phyloP scores from a whole-genome alignment of 257 asterid genomes.

The Lavandula angustifolia region DNA sequence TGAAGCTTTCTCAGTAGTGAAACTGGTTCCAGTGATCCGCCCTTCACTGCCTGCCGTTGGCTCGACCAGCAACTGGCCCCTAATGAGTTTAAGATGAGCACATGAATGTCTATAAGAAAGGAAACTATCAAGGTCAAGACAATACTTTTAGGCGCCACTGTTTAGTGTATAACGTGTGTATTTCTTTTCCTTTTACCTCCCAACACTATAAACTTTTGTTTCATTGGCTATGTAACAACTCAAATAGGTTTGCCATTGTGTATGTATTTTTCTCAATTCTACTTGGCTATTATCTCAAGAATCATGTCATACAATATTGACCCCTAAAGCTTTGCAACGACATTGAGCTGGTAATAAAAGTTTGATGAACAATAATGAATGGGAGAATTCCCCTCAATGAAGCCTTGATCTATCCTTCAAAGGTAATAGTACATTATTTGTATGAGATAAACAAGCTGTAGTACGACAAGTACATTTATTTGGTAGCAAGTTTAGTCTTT shows the following conservation, averaged over 20 bases:
- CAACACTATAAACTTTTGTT: conserved; percentile 30
- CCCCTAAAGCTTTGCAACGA: no score
- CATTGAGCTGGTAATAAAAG: no score
- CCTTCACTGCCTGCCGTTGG: conserved; percentile 73
- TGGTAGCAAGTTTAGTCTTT: not conserved
- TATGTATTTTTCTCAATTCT: conserved; percentile 14
- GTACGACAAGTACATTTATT: not conserved
- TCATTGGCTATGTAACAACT: conserved; percentile 37
- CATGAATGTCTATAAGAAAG: conserved; percentile 29
- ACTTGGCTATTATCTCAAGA: no score
- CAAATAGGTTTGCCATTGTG: conserved; percentile 22
- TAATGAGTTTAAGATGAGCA: conserved; percentile 61
- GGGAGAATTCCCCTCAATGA: no score
- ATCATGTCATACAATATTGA: no score
- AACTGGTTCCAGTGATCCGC: conserved; percentile 80
- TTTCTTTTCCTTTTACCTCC: conserved; percentile 26
- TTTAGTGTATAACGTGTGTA: conserved; percentile 35
- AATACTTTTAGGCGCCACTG: conserved; percentile 22
- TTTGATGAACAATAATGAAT: no score
- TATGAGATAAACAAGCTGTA: not conserved
- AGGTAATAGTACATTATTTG: not conserved
- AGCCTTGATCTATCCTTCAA: conserved; percentile 10
- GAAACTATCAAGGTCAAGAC: conserved; percentile 27
- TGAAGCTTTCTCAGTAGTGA: conserved; percentile 90
- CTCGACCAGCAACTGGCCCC: conserved; percentile 60